Percentiles rank a stretch among this genome's conserved stretches.
These are phyloP conservation scores for Tephrocybe sp. DNA, from an alignment of 768 basidiomycete genomes.

Conservation along the genomic window DNA sequence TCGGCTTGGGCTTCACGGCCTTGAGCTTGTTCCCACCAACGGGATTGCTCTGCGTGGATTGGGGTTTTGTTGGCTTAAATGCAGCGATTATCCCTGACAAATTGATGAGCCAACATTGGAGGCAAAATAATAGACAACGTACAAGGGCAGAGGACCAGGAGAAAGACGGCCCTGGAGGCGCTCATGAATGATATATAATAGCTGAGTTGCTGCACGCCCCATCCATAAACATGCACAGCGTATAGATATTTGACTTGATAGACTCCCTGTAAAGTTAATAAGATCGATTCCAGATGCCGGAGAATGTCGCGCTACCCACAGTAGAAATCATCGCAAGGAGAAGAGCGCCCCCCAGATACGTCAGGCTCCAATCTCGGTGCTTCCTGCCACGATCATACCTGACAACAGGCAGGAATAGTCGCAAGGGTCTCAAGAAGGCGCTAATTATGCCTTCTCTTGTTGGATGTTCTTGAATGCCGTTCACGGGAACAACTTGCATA, in stretches of 20 bases:
- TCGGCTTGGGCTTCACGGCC: conserved; percentile 40
- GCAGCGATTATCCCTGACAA: conserved; percentile 54
- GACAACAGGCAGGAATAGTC: conserved; percentile 65
- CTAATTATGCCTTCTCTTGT: conserved; percentile 29
- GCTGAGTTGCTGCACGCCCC: conserved; percentile 71
- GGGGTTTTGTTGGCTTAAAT: conserved; percentile 53
- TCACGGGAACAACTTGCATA: conserved; percentile 16
- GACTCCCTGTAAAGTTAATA: conserved; percentile 59
- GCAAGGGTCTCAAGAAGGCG: conserved; percentile 56
- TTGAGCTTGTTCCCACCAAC: background rate
- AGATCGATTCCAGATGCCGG: background rate
- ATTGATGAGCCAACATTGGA: background rate
- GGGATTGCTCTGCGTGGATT: conserved; percentile 7
- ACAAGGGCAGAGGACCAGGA: conserved; percentile 50
- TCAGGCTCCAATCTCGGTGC: conserved; percentile 80
- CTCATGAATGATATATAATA: conserved; percentile 77
- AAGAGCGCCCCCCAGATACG: conserved; percentile 60
- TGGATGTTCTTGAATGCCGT: background rate
- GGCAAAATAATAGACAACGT: conserved; percentile 26
- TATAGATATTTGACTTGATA: conserved; percentile 84
- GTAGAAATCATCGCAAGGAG: conserved; percentile 67
- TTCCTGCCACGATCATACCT: conserved; percentile 41
- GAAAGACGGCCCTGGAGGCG: conserved; percentile 54
- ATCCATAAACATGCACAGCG: conserved; percentile 68
- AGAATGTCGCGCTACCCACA: conserved; percentile 39